These are phyloP conservation scores for Agrostemma githago DNA, from an alignment of 148 eudicot species.

Conservation along the genomic window DNA sequence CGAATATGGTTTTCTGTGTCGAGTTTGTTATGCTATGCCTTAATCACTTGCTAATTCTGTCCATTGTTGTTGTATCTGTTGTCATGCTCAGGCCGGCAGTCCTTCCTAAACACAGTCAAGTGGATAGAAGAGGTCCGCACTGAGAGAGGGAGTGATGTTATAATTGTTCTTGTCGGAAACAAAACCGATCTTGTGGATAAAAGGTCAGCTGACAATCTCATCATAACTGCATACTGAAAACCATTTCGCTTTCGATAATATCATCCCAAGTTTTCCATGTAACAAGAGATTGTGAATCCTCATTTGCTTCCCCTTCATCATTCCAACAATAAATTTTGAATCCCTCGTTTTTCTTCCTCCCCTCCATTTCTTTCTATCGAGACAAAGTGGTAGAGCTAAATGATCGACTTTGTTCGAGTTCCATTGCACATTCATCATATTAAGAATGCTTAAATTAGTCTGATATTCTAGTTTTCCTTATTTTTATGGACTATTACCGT, in stretches of 20 bases:
- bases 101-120: conserved; percentile 51
- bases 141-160: conserved; percentile 62
- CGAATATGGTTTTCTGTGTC: neutral
- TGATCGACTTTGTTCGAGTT: too few relatives aligned
- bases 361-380: too few relatives aligned
- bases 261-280: neutral
- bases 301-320: neutral
- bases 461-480: too few relatives aligned
- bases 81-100: conserved; percentile 38
- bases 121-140: conserved; percentile 70
- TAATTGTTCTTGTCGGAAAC: conserved; percentile 58
- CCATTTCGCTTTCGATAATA: too few relatives aligned
- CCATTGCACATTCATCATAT: too few relatives aligned
- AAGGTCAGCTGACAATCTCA: conserved; percentile 32
- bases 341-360: neutral
- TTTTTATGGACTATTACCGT: too few relatives aligned
- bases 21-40: neutral
- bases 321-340: neutral
- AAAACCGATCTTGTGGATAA: conserved; percentile 69
- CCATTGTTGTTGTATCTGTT: neutral
- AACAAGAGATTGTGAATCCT: neutral
- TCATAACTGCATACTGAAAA: neutral
- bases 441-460: too few relatives aligned
- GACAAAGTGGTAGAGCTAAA: too few relatives aligned
- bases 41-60: neutral